Conservation (phyloP, 2,329 filamentous ascomycete species). For the Emericellopsis atlantica region DNA sequence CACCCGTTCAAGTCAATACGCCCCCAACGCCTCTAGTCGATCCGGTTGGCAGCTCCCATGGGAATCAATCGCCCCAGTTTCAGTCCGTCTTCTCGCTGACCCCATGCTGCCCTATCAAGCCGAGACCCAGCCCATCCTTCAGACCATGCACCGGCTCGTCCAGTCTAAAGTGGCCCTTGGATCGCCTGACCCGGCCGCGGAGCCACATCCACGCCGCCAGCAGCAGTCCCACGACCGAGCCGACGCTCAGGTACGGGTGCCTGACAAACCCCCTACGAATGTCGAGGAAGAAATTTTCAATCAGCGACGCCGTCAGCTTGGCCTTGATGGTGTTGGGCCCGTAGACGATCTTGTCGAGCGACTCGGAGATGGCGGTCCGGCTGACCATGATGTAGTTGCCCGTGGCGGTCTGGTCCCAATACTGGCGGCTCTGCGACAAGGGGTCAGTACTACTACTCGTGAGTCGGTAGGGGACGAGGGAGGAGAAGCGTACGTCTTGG, state of each 20-base stretch:
- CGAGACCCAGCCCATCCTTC: conserved; percentile 45
- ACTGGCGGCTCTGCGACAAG: conserved; percentile 61
- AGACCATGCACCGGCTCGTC: conserved; percentile 41
- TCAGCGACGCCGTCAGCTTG: conserved; percentile 62
- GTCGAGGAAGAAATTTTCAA: conserved; percentile 62
- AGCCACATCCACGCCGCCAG: conserved; percentile 40
- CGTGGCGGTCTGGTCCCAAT: conserved; percentile 86
- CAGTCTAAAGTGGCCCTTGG: conserved; percentile 48
- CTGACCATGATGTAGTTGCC: conserved; percentile 84
- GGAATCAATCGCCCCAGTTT: conserved; percentile 1
- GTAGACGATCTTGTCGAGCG: conserved; percentile 57
- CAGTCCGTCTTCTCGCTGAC: conserved; percentile 18
- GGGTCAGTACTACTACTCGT: conserved; percentile 17
- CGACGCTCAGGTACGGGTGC: conserved; percentile 45
- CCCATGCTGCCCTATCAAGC: too few species aligned
- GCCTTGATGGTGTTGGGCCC: conserved; percentile 59
- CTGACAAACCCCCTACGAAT: conserved; percentile 44
- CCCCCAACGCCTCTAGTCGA: neutral
- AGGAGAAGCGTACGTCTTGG: conserved; percentile 62
- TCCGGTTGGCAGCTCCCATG: neutral
- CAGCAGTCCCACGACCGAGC: conserved; percentile 42
- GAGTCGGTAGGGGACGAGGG: too few species aligned
- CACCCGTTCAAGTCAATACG: neutral
- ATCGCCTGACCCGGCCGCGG: conserved; percentile 36
- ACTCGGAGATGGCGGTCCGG: conserved; percentile 83